phyloP scores from a whole-genome alignment of 768 basidiomycete species.

The Atractiella rhizophila region DNA sequence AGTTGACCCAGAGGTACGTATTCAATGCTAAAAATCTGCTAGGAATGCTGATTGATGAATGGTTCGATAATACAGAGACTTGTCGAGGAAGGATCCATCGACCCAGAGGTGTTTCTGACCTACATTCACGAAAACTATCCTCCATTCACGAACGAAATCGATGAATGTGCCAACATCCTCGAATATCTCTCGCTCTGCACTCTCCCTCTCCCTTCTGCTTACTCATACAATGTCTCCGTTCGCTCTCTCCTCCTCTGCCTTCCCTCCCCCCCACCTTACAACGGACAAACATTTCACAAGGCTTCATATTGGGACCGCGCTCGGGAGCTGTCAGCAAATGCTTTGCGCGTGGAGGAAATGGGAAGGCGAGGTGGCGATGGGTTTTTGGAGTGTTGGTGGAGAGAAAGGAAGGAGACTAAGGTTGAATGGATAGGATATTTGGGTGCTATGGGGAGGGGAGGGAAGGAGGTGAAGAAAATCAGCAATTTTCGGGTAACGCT shows the following conservation, averaged over 20 bases:
- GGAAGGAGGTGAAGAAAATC: too few relatives aligned
- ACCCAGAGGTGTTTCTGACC: slow-evolving; percentile 60
- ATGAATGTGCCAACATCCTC: slow-evolving; percentile 41
- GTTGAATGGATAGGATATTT: too few relatives aligned
- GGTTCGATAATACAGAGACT: slow-evolving; percentile 28
- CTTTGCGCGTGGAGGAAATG: too few relatives aligned
- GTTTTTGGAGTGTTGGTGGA: too few relatives aligned
- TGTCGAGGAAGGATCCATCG: slow-evolving; percentile 65
- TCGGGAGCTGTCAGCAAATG: slow-evolving; percentile 5
- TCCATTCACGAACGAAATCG: slow-evolving; percentile 52
- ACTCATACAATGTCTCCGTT: slow-evolving; percentile 60
- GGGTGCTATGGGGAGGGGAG: too few relatives aligned
- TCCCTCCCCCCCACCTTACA: slow-evolving; percentile 57
- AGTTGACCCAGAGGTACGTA: slow-evolving; percentile 18
- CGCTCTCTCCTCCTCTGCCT: slow-evolving; percentile 66
- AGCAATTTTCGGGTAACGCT: too few relatives aligned
- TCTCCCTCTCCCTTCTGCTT: slow-evolving; percentile 30
- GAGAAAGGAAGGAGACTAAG: too few relatives aligned
- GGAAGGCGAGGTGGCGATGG: too few relatives aligned
- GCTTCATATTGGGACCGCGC: slow-evolving; percentile 51
- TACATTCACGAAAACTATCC: slow-evolving; percentile 89
- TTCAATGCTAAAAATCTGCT: neutral
- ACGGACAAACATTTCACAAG: slow-evolving; percentile 60
- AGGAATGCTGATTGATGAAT: neutral
- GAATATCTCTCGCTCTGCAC: slow-evolving; percentile 32